These are phyloP conservation scores for Tetradesmus lagerheimii DNA, from an alignment of 139 green algal genomes.

Conservation along the genomic window DNA sequence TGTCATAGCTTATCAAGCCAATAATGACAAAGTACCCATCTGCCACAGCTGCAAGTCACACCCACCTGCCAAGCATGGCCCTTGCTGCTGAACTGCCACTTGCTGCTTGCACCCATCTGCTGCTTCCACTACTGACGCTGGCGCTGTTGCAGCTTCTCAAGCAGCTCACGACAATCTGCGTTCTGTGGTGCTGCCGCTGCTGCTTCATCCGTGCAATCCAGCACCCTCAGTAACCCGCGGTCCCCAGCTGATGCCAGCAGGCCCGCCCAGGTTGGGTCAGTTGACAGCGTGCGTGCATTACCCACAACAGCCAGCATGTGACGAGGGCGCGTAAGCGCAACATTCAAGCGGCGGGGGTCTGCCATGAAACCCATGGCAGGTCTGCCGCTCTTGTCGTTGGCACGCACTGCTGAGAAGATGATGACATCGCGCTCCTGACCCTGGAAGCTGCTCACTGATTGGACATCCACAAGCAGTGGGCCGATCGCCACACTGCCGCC, in stretches of 20 bases:
- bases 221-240: background rate
- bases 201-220: background rate
- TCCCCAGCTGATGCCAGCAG: background rate
- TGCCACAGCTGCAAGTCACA: too few relatives aligned
- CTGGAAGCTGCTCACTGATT: conserved; percentile 87
- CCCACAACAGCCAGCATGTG: conserved; percentile 27
- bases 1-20: too few relatives aligned
- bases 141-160: too few relatives aligned
- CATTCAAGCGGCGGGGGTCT: conserved; percentile 81
- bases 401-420: conserved; percentile 76
- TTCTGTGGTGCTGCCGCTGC: background rate
- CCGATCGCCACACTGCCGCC: background rate
- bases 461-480: background rate
- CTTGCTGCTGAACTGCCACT: too few relatives aligned
- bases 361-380: conserved; percentile 77
- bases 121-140: too few relatives aligned
- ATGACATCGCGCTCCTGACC: conserved; percentile 84
- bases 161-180: too few relatives aligned
- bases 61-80: too few relatives aligned
- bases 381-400: background rate
- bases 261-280: background rate
- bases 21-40: too few relatives aligned
- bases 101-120: too few relatives aligned
- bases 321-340: conserved; percentile 72
- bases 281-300: background rate